Base-by-base conservation (phyloP, 2,329 filamentous ascomycete species). In the Pseudogymnoascus sp. region DNA sequence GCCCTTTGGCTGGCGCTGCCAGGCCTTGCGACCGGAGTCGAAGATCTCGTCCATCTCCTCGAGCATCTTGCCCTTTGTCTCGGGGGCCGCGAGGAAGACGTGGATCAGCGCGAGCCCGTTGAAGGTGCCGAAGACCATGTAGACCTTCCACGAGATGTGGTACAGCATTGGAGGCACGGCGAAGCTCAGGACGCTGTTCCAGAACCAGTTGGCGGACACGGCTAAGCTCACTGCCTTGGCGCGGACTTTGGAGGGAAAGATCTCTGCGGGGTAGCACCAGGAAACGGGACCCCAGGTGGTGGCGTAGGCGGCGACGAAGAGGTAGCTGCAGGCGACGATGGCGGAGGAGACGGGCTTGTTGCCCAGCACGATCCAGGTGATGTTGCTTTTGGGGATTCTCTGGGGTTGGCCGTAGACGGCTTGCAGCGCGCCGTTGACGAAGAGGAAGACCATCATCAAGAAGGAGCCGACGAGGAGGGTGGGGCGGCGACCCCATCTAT, bases 11-110 rank as follows among this genome's bases (percentile, higher is more conserved):
- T 66, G 72, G 5, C 74, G 78, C 73, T 79, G 82, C 86, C 86
- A 88, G 3, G 86, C 82, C 1, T 81, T 82, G 1, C 78, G 71
- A 0, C 82, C 82, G 6, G 80, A 79, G 68, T 84, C 79, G 72
- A 93, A 93, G 67, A 92, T 86, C 13, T 84, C 83, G 67, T 90
- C 88, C 73, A 91, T 86, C 72, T 93, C 88, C 71, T 93, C 89
- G 1, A 93, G 82, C 0, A 87, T 88, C 75, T 86, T 89, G 11
- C 88, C 88, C 40, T 85, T 83, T 0, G 88, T 91, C 75, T 91
- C 80, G 0, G 87, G 87, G 68, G 84, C 85, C 14, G 80, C 74
- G 67, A 92, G 79, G 72, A 84, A 83, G 70, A 89, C 85, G 72
- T 91, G 88, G 61, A 91, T 72, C 42, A 86, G 85, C 69, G 89